phyloP scores from a whole-genome alignment of 139 green algal species.

The Asterochloris sp. region DNA sequence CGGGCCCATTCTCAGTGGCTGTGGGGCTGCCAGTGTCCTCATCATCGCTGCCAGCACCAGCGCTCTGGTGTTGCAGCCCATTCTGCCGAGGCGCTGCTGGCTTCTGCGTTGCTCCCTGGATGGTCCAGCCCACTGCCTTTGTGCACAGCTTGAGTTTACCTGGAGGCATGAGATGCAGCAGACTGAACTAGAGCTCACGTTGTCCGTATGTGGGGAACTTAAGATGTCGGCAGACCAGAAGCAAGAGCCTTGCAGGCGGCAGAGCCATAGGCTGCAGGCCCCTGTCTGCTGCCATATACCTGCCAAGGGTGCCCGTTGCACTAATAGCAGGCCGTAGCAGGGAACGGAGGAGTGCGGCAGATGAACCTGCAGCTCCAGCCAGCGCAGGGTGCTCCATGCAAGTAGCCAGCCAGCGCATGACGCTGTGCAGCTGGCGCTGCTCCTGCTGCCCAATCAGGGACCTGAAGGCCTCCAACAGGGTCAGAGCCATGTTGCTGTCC shows the following conservation, averaged over 20 bases:
- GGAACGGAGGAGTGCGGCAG: not conserved
- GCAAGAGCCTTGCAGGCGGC: no score
- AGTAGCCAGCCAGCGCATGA: constrained; percentile 9
- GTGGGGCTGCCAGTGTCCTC: constrained; percentile 8
- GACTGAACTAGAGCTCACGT: not conserved
- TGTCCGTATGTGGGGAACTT: not conserved
- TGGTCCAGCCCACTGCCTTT: constrained; percentile 3
- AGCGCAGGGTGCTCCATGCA: constrained; percentile 3
- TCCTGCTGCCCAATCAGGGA: constrained; percentile 7
- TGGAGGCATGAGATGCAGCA: not conserved
- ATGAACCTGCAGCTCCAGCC: not conserved
- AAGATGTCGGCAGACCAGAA: not conserved
- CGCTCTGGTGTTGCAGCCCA: not conserved
- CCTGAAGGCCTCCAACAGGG: not conserved
- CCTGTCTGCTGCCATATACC: not conserved
- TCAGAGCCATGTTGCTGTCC: constrained; percentile 9
- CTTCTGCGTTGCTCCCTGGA: not conserved
- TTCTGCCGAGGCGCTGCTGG: not conserved
- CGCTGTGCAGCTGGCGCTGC: constrained; percentile 4
- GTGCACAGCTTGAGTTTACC: constrained; percentile 5
- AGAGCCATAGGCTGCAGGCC: not conserved
- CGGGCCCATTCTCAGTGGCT: constrained; percentile 6
- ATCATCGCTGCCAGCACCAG: not conserved
- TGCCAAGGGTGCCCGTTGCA: not conserved
- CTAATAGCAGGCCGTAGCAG: no score